Evolutionary conservation across 2,329 filamentous ascomycete species (phyloP).

Genomic region (Apiospora phragmitis): DNA sequence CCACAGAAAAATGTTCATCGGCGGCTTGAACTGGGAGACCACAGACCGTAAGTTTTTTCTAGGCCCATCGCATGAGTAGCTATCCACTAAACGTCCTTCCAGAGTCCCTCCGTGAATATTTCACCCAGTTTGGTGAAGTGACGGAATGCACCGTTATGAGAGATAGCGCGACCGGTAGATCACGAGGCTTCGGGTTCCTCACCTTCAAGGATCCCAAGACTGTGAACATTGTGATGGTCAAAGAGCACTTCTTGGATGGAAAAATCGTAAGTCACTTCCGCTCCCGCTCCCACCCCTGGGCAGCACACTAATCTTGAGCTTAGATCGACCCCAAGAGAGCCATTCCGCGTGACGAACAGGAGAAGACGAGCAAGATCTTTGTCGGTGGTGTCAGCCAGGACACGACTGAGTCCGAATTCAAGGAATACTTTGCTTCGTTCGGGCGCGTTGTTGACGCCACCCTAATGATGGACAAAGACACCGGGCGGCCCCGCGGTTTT

Average conservation of each 20-base stretch:
- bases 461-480: conserved; percentile 99
- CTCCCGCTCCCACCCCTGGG: neutral
- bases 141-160: conserved; percentile 99
- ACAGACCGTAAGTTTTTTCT: conserved; percentile 76
- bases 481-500: conserved; percentile 92
- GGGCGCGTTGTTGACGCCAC: conserved; percentile 96
- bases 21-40: conserved; percentile 97
- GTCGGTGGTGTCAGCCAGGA: conserved; percentile 97
- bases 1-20: conserved; percentile 98
- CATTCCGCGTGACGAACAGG: conserved; percentile 95
- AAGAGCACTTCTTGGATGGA: conserved; percentile 96
- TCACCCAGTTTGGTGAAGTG: conserved; percentile 96
- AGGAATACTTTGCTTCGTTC: conserved; percentile 95
- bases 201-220: conserved; percentile 98
- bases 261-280: conserved; percentile 80
- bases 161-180: conserved; percentile 89
- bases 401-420: conserved; percentile 93
- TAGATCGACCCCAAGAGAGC: conserved; percentile 98
- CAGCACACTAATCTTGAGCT: neutral
- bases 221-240: conserved; percentile 99
- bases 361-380: conserved; percentile 98
- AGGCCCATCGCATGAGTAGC: neutral
- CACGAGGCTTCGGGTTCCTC: conserved; percentile 93
- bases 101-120: conserved; percentile 98
- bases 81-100: conserved; percentile 21